These are phyloP conservation scores for Boletus sensibilis DNA, from an alignment of 768 basidiomycete genomes.

Conservation along the genomic window DNA sequence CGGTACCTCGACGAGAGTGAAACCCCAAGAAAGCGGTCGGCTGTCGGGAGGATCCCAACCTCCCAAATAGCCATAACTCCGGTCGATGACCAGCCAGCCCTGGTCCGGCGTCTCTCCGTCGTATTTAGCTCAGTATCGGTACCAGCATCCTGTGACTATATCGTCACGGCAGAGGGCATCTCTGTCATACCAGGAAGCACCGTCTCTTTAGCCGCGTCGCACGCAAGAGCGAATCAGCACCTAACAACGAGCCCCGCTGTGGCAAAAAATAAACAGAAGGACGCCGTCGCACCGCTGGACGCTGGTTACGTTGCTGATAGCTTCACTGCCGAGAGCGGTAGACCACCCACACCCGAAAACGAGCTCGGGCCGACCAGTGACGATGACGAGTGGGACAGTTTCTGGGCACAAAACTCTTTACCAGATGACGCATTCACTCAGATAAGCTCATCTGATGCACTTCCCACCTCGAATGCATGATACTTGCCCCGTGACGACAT, in stretches of 20 bases:
- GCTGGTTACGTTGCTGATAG: constrained; percentile 33
- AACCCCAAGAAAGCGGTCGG: constrained; percentile 26
- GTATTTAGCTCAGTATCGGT: constrained; percentile 69
- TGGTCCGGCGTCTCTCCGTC: constrained; percentile 71
- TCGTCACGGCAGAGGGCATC: constrained; percentile 66
- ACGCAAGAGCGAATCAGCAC: background rate
- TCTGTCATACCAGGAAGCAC: constrained; percentile 29
- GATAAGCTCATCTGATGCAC: constrained; percentile 9
- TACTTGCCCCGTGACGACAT: background rate
- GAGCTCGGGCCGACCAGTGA: constrained; percentile 18
- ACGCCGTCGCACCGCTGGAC: constrained; percentile 37
- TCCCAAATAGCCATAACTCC: constrained; percentile 7
- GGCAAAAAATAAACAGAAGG: constrained; percentile 1
- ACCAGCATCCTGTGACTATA: constrained; percentile 69
- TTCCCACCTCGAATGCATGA: constrained; percentile 16
- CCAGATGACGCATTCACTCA: constrained; percentile 38
- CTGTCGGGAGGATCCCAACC: constrained; percentile 6
- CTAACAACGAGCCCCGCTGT: constrained; percentile 12
- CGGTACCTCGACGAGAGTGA: constrained; percentile 47
- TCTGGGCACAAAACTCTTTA: constrained; percentile 43
- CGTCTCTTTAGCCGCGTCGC: constrained; percentile 4
- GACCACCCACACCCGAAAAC: constrained; percentile 25
- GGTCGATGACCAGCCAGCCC: constrained; percentile 42
- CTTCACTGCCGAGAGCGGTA: constrained; percentile 13
- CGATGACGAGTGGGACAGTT: constrained; percentile 50